Base-by-base conservation (phyloP, 768 basidiomycete genomes). In the Tricholoma sp. region DNA sequence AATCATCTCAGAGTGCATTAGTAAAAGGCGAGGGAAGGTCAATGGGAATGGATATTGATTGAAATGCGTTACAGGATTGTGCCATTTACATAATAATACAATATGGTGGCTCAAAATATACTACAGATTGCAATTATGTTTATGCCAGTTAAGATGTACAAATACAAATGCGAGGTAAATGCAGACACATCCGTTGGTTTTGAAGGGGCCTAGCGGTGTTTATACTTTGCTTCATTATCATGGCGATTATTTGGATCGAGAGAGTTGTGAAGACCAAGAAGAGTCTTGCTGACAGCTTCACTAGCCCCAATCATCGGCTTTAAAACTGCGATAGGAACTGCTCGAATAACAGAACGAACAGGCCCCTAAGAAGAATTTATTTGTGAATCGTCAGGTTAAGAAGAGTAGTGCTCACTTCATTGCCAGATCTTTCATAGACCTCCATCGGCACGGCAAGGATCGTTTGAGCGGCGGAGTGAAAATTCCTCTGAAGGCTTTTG, bases 361-460 rank as follows among this genome's bases (percentile, higher is more conserved):
- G 95, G 85, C 2, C 94, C 95, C 94, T 98, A 66, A 1, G 53
- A 54, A 62, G 37, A 27, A 22, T 27, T 50, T 60, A 56, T 27
- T 27, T 27, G 16, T 27, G 19, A 41, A 32, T 39, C 47, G 46
- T 24, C 24, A 46, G 5, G 11, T 16, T 49, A 10, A 27, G n/a
- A 22, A 24, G 45, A 14, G 21, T 39, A 12, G 24, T 27, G 74
- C 81, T 64, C 63, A 89, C 95, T 82, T 97, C 91, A 56, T 87
- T 89, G 7, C 93, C 92, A 9, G 94, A 90, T 58, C 90, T 80
- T 72, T 99, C 97, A 64, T 98, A 96, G 10, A 98, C 94, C 71
- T 98, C 97, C 96, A 98, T 98, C 1, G 97, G 97, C 0, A 99
- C 93, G 0, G 97, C 96, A 35, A 99, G 80, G 59, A 99, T 98